A percentile compares a stretch with the other conserved stretches of the same genome.
Conservation (phyloP, 2,329 filamentous ascomycete species). For the Myotisia sp. region DNA sequence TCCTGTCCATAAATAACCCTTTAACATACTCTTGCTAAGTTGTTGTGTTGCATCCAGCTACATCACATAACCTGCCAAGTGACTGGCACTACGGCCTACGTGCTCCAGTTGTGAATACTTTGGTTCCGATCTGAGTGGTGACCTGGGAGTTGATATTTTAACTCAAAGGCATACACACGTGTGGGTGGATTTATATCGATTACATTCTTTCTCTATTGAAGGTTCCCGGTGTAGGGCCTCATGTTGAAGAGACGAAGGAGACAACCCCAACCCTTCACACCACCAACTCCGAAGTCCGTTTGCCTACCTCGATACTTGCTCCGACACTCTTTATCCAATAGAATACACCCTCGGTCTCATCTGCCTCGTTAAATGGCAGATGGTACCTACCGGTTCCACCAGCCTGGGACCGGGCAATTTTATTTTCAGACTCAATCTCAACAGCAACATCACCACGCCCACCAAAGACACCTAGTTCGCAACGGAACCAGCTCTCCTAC, state of each 20-base stretch:
- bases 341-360: conserved; percentile 28
- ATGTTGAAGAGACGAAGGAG: conserved; percentile 39
- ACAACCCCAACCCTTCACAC: conserved; percentile 26
- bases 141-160: no score
- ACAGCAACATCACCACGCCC: conserved; percentile 30
- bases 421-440: conserved; percentile 30
- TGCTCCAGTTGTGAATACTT: no score
- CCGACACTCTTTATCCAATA: conserved; percentile 1
- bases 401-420: conserved; percentile 39
- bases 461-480: conserved; percentile 31
- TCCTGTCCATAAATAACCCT: no score
- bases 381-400: conserved; percentile 41
- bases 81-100: no score
- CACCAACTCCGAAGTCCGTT: conserved; percentile 19
- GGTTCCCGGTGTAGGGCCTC: conserved; percentile 26
- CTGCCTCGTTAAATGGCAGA: conserved; percentile 41
- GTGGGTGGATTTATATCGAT: no score
- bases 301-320: conserved; percentile 13
- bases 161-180: no score
- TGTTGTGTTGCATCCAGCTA: no score
- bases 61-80: no score
- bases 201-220: no score
- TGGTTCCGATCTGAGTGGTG: no score
- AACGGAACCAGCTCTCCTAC: conserved; percentile 34
- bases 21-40: no score